A percentile compares a stretch with the other conserved stretches of the same genome.
phyloP scores from a whole-genome alignment of 208 protist species.

The Wallacemonas collosoma region DNA sequence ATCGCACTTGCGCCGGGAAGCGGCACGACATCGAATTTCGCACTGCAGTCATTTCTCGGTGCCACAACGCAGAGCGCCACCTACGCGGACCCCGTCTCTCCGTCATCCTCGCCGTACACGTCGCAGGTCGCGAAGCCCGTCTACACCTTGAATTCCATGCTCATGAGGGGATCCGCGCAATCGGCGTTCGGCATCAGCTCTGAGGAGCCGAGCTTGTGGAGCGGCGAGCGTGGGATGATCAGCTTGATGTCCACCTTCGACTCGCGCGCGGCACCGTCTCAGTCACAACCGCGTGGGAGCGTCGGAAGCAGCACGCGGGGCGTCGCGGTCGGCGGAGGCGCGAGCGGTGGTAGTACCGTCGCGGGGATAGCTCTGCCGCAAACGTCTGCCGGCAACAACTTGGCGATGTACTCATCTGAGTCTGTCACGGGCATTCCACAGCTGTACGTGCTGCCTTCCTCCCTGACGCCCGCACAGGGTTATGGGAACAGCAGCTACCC shows the following conservation, averaged over 20 bases:
- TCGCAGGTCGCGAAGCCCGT: not conserved
- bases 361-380: not conserved
- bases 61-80: not conserved
- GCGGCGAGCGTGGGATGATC: slow-evolving; percentile 9
- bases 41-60: not conserved
- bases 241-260: slow-evolving; percentile 12
- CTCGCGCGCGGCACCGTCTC: not conserved
- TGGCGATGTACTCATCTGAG: not conserved
- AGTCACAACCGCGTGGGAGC: not conserved
- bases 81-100: slow-evolving; percentile 2
- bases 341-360: not conserved
- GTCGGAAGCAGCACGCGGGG: not conserved
- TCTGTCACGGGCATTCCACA: not conserved
- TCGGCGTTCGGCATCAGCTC: not conserved
- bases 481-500: not conserved
- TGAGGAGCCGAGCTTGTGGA: slow-evolving; percentile 8
- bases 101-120: not conserved
- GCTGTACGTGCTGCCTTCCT: slow-evolving; percentile 13
- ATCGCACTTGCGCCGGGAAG: not conserved
- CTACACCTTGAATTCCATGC: not conserved
- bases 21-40: not conserved
- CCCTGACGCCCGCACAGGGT: not conserved
- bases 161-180: not conserved
- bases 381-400: not conserved
- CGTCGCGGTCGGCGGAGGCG: too few species aligned